Conservation (phyloP, 139 green algal species). For the Ostreobium quekettii region DNA sequence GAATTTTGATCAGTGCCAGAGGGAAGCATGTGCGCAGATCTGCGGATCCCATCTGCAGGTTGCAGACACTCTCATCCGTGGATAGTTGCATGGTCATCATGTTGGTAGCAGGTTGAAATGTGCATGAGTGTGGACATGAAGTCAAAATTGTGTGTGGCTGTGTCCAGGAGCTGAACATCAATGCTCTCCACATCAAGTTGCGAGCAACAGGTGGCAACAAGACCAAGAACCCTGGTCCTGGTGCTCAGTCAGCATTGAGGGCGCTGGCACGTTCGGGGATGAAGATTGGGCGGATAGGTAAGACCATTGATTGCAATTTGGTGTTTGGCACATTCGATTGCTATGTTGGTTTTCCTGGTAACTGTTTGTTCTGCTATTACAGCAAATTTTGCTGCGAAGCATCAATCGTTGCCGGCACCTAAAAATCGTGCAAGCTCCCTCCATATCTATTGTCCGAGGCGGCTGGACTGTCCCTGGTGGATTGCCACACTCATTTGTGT, state of each 20-base stretch:
- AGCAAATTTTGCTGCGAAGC: too few relatives aligned
- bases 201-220: constrained; percentile 97
- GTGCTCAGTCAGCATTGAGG: constrained; percentile 92
- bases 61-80: not conserved
- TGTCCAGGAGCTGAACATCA: constrained; percentile 91
- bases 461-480: not conserved
- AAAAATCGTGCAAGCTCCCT: not conserved
- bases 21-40: too few relatives aligned
- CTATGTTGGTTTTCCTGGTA: constrained; percentile 1
- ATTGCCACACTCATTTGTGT: not conserved
- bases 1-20: too few relatives aligned
- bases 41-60: too few relatives aligned
- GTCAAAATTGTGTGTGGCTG: not conserved
- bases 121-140: too few relatives aligned
- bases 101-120: too few relatives aligned
- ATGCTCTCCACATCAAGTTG: constrained; percentile 98
- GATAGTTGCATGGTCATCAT: not conserved
- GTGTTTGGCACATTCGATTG: not conserved
- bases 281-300: constrained; percentile 97
- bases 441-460: not conserved
- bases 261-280: constrained; percentile 95
- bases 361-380: not conserved
- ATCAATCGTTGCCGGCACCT: too few relatives aligned
- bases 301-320: constrained; percentile 8
- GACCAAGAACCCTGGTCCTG: constrained; percentile 97